Conservation (phyloP, 768 basidiomycete species). For the Russula griseocarnosa region DNA sequence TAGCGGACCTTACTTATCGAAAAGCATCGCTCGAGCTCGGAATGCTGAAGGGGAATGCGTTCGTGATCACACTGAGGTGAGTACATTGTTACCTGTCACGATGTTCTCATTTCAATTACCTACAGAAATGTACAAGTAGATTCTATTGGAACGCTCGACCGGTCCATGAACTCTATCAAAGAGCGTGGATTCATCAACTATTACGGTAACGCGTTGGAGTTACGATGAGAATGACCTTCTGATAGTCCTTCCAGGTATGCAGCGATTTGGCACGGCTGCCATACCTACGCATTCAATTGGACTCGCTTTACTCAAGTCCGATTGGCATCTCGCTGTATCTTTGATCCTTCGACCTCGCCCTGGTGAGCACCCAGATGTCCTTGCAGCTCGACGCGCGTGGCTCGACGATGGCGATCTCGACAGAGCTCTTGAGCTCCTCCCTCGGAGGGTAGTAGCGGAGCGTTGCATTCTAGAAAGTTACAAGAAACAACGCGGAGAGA, state of each 20-base stretch:
- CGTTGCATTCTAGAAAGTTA: constrained; percentile 88
- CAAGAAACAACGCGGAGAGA: constrained; percentile 72
- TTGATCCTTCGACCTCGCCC: constrained; percentile 78
- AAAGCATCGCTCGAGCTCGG: constrained; percentile 84
- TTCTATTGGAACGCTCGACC: constrained; percentile 65
- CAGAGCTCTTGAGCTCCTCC: constrained; percentile 80
- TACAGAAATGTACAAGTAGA: constrained; percentile 80
- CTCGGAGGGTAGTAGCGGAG: constrained; percentile 89
- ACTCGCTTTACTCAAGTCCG: constrained; percentile 78
- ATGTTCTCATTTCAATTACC: constrained; percentile 10
- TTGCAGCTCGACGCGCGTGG: constrained; percentile 81
- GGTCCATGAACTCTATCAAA: constrained; percentile 73
- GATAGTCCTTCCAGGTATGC: constrained; percentile 66
- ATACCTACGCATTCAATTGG: constrained; percentile 95
- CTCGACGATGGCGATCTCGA: constrained; percentile 76
- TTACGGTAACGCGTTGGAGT: constrained; percentile 56
- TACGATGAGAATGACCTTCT: background rate
- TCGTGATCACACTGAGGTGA: constrained; percentile 90
- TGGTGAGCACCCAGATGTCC: constrained; percentile 92
- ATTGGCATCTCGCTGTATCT: constrained; percentile 85
- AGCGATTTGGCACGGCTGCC: constrained; percentile 95
- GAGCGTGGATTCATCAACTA: constrained; percentile 94
- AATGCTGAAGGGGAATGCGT: constrained; percentile 94
- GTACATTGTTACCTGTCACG: constrained; percentile 24
- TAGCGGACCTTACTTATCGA: constrained; percentile 84